Base-by-base conservation (phyloP, 768 basidiomycete species). In the Tricholoma bakamatsutake region DNA sequence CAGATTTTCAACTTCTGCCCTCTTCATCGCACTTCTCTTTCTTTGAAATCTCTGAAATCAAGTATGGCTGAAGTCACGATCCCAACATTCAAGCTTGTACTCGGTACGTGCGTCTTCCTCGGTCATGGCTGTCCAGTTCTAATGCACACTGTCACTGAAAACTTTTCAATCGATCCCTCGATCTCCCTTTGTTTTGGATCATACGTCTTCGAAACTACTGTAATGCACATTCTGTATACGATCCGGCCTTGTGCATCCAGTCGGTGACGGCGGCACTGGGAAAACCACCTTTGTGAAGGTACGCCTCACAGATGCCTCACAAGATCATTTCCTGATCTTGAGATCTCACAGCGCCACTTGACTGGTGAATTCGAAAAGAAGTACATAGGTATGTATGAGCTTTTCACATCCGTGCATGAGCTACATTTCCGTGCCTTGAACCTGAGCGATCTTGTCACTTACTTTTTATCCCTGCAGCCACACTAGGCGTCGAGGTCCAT, bases 311-410 rank as follows among this genome's bases (percentile, higher is more conserved):
- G 61, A 60, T 59, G 50, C 46, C 57, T 49, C 62, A 61, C 64
- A 59, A 64, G 79, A 85, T 87, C 81, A 74, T 66, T 68, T 76
- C 59, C 79, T 84, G 82, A 88, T 86, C 75, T 65, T 31, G 50
- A 55, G 40, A 60, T 67, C 64, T 60, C 65, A 43, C 67, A 93
- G 92, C 92, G 93, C 72, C 95, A 98, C 76, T 85, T 96, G 84
- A 97, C 94, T 62, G 96, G 96, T 71, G 96, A 98, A 83, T 98
- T 99, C 72, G 96, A 99, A 79, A 99, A 99, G 84, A 99, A 99
- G 75, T 98, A 97, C 76, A 96, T 96, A 59, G 95, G 93, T 95
- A 73, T 56, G 88, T 62, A 55, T 6, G 6, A 30, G 55, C 17
- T n/a, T 24, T 24, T 24, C 21, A 24, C 21, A 24, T 24, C 21